phyloP scores from a whole-genome alignment of 768 basidiomycete species.

The Rhodosporidiobolus odoratus region DNA sequence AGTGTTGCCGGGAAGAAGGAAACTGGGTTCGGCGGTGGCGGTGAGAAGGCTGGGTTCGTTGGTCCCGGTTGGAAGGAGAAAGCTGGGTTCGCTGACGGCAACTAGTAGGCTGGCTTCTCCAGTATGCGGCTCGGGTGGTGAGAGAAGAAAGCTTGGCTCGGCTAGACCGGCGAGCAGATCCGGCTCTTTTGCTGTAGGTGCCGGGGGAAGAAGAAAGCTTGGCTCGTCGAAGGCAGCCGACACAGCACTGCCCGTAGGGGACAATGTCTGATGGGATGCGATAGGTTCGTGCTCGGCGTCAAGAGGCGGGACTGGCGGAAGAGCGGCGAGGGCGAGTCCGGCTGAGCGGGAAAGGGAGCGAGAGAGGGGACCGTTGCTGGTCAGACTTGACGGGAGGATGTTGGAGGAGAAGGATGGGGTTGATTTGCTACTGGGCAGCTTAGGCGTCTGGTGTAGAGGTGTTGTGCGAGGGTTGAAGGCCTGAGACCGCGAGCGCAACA shows the following conservation, averaged over 20 bases:
- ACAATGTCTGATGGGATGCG: too few relatives aligned
- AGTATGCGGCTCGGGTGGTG: too few relatives aligned
- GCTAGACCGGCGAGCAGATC: not conserved
- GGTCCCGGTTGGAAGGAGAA: not conserved
- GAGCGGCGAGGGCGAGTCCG: not conserved
- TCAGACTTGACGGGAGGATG: not conserved
- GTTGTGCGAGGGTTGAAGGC: not conserved
- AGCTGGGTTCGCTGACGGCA: not conserved
- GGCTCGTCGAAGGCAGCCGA: too few relatives aligned
- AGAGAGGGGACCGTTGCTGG: not conserved
- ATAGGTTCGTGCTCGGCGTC: not conserved
- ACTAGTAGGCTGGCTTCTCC: not conserved
- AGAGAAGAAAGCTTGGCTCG: not conserved
- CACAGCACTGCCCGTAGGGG: too few relatives aligned
- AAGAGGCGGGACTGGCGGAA: not conserved
- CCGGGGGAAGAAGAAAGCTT: too few relatives aligned
- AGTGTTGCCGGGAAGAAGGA: not conserved
- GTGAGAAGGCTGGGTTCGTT: not conserved
- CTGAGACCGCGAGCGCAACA: constrained; percentile 4
- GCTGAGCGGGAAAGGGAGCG: not conserved
- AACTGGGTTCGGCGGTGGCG: not conserved
- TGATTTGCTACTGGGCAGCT: not conserved
- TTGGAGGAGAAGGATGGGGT: not conserved
- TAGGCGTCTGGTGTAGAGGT: not conserved
- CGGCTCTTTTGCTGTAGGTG: not conserved